Evolutionary conservation across 2,329 filamentous ascomycete species (phyloP), one percentile per base, ranked within the genome.

Genomic region (Mariannaea sp.): DNA sequence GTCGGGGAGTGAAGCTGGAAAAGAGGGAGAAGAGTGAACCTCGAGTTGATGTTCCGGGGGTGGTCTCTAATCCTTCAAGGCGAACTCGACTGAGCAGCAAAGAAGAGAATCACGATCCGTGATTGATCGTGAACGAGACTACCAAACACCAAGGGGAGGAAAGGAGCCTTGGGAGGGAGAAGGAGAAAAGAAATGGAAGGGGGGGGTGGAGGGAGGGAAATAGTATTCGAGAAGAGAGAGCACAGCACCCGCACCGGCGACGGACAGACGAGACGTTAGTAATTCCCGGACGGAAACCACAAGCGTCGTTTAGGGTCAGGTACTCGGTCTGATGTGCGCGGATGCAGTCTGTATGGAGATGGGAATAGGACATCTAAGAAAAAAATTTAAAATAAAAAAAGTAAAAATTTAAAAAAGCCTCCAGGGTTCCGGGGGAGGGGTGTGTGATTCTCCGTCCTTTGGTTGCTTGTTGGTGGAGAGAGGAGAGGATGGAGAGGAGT

Each of bases 261-360:
- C 47, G 43, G 54, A 55, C 43, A 42, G 45, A 54, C 46, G 44
- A 50, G 47, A 47, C 46, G 50, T 51, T 54, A 54, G 38, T 55
- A 55, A 55, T 55, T 51, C 41, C 47, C 40, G 40, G 40, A 44
- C 30, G 45, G 51, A 39, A n/a, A 55, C 52, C 52, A 41, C 52
- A 55, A 51, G 47, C 41, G 47, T 42, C 47, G 48, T 30, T n/a
- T 26, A 46, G 35, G 51, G 47, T 38, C 41, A 46, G 40, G 51
- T 27, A 24, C 24, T 48, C 16, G n/a, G n/a, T 29, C 22, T 27
- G 39, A 40, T 36, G 40, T 26, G 32, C 45, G 40, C 36, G 49
- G 22, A 36, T 20, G 49, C 12, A 33, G 35, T 39, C 39, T 27
- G 49, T 46, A 36, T 36, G 43, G 17, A 26, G 43, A 53, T 42